Evolutionary conservation across 257 asterid species (phyloP).

Genomic region (Ocimum tenuiflorum): DNA sequence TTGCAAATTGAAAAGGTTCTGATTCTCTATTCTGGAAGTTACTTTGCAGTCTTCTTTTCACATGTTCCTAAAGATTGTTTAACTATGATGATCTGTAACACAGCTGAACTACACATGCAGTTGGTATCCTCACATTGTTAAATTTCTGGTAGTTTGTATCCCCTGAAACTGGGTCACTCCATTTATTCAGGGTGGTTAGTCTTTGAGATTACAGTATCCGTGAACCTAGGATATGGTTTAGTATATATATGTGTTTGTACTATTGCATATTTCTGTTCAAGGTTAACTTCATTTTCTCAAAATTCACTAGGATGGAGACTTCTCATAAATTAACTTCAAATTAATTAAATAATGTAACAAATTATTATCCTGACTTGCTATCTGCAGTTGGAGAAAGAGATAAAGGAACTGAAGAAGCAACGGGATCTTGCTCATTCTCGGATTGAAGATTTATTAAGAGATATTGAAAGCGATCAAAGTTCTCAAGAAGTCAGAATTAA

Average conservation of each 20-base stretch:
- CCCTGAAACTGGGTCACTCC: background rate
- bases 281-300: background rate
- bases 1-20: slow-evolving; percentile 77
- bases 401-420: slow-evolving; percentile 67
- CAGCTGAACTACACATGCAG: background rate
- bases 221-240: background rate
- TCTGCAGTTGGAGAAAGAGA: slow-evolving; percentile 89
- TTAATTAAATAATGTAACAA: background rate
- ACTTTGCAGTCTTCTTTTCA: background rate
- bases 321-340: background rate
- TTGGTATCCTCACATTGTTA: background rate
- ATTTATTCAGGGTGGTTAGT: background rate
- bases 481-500: slow-evolving; percentile 25
- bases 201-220: background rate
- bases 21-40: slow-evolving; percentile 15
- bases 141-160: too few species aligned
- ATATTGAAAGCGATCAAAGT: slow-evolving; percentile 35
- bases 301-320: background rate
- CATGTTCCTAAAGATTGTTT: background rate
- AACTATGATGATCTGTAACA: background rate
- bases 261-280: background rate
- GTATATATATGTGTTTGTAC: too few species aligned
- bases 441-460: slow-evolving; percentile 48
- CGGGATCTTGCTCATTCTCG: slow-evolving; percentile 70
- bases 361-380: slow-evolving; percentile 4